These are phyloP conservation scores for Aspergillus puulaauensis DNA, from an alignment of 2,329 filamentous ascomycete genomes.

Conservation along the genomic window DNA sequence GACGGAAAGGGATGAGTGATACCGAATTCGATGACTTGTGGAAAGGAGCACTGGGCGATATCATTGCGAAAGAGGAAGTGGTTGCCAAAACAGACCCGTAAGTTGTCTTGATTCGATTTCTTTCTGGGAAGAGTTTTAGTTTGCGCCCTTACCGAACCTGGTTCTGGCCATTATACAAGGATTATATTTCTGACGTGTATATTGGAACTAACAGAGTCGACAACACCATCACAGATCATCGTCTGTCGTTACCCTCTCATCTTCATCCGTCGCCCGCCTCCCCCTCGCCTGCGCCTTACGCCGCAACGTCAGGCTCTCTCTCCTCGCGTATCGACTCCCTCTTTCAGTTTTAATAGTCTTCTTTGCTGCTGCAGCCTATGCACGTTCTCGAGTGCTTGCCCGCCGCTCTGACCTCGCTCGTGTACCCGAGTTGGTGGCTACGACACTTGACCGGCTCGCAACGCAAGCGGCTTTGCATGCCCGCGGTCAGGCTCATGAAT, in stretches of 20 bases:
- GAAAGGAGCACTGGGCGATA: slow-evolving; percentile 51
- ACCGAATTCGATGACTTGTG: slow-evolving; percentile 87
- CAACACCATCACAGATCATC: slow-evolving; percentile 70
- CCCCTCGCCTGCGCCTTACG: slow-evolving; percentile 63
- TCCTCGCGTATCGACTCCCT: slow-evolving; percentile 52
- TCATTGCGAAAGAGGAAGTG: slow-evolving; percentile 60
- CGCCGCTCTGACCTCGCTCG: slow-evolving; percentile 66
- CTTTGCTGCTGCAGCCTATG: slow-evolving; percentile 58
- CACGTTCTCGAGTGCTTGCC: slow-evolving; percentile 61
- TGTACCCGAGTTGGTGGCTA: slow-evolving; percentile 78
- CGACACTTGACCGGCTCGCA: slow-evolving; percentile 80
- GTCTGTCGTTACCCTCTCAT: slow-evolving; percentile 68
- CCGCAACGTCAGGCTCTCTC: slow-evolving; percentile 48
- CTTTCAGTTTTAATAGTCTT: slow-evolving; percentile 47
- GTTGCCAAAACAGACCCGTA: slow-evolving; percentile 58
- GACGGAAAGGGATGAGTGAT: slow-evolving; percentile 78
- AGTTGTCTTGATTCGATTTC: slow-evolving; percentile 35
- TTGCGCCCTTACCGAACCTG: slow-evolving; percentile 11
- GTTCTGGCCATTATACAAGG: slow-evolving; percentile 15
- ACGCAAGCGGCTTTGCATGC: slow-evolving; percentile 80
- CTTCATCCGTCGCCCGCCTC: slow-evolving; percentile 88
- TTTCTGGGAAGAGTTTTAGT: neutral
- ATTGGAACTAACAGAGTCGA: slow-evolving; percentile 79
- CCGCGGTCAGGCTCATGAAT: slow-evolving; percentile 65
- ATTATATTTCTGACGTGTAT: slow-evolving; percentile 52